phyloP scores from a whole-genome alignment of 1,284 basidiomycete species.

The Termitomyces sp. region DNA sequence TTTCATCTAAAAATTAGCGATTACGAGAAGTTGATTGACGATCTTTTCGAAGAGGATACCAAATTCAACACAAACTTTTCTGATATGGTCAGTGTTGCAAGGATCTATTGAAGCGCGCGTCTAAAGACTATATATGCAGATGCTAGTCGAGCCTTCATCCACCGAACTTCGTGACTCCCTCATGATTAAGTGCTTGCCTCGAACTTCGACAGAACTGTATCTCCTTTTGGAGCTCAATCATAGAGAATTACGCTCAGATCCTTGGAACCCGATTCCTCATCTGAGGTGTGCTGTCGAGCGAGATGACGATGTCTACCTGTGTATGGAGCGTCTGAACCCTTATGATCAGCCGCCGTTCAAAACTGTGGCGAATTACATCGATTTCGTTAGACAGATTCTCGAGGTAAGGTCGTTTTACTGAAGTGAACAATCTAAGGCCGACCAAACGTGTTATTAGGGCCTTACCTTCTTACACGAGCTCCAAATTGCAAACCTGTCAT shows the following conservation, averaged over 20 bases:
- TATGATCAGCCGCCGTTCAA: conserved; percentile 40
- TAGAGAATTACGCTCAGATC: conserved; percentile 37
- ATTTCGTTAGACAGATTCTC: conserved; percentile 45
- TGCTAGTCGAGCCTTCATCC: conserved; percentile 18
- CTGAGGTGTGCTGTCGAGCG: conserved; percentile 39
- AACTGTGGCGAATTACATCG: conserved; percentile 42
- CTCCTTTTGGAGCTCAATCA: conserved; percentile 42
- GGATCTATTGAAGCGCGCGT: neutral
- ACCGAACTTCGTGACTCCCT: conserved; percentile 18
- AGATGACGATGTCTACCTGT: conserved; percentile 34
- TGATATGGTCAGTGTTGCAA: conserved; percentile 13
- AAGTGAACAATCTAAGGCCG: neutral
- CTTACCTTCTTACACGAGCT: conserved; percentile 50
- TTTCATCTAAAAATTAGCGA: conserved; percentile 11
- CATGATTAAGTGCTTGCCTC: conserved; percentile 34
- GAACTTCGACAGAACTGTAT: conserved; percentile 31
- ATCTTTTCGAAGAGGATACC: conserved; percentile 16
- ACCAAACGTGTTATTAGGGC: conserved; percentile 27
- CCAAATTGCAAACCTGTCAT: conserved; percentile 32
- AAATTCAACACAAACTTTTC: conserved; percentile 8
- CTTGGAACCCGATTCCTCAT: conserved; percentile 49
- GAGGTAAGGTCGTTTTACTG: conserved; percentile 31
- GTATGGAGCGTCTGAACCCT: conserved; percentile 39
- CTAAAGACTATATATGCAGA: conserved; percentile 8
- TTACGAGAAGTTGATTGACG: conserved; percentile 22